Base-by-base conservation (phyloP, 495 filamentous ascomycete species). In the Hyaloscypha finlandica region DNA sequence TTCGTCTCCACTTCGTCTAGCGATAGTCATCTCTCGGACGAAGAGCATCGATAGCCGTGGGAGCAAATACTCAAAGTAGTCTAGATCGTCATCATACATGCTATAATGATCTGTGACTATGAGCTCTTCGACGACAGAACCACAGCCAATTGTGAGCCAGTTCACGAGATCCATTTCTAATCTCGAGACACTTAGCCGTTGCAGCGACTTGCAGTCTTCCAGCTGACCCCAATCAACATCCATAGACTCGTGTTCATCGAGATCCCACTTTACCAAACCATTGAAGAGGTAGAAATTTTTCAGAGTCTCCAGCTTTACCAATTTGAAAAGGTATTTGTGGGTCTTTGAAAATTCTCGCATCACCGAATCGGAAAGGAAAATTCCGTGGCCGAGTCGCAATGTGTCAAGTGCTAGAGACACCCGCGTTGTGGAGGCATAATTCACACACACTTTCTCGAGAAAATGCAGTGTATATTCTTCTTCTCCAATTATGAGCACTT, bases 41-140 rank as follows among this genome's bases (percentile, higher is more conserved):
- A 14, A 61, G 58, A 61, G 58, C 58, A 61, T 61, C 19, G 58
- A 39, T 19, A 61, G 20, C 11, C 37, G 29, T 19, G 58, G 35
- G 37, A 42, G 35, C 16, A 61, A 35, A n/a, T 8, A 9, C 25
- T 42, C n/a, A 35, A 61, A 61, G 20, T 37, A n/a, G 25, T 35
- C 29, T 2, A 61, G 32, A 39, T 29, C 29, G 16, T 16, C 11
- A 29, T 61, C 35, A 9, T 61, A 51, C 29, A 32, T 51, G 45
- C 61, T 39, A 33, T 52, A 63, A 30, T 63, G 45, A 25, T 53
- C 25, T 12, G 45, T 64, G 22, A 64, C 48, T 5, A 64, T 39
- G 12, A 56, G 14, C 32, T 54, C 61, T 55, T 32, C 9, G 30
- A 54, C 20, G 4, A 19, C 8, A 14, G 16, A 14, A 4, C 42